Percentiles rank a stretch among this genome's conserved stretches.
Conservation (phyloP, 495 filamentous ascomycete genomes). For the Tuber magnatum region DNA sequence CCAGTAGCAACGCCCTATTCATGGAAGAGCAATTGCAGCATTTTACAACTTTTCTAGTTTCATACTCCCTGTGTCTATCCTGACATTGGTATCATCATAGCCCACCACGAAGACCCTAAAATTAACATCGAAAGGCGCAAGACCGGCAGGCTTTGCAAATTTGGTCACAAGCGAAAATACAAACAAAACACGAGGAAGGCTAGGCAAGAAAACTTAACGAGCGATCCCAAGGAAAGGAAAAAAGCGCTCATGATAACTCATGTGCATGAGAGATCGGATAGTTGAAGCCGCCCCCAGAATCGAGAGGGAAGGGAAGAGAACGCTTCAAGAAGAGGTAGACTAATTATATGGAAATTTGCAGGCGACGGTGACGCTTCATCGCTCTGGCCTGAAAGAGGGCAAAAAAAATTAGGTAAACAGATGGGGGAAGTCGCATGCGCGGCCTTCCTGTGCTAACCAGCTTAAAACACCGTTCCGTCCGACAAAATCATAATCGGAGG, state of each 20-base stretch:
- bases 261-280: neutral
- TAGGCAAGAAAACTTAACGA: neutral
- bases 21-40: neutral
- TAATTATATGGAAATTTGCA: neutral
- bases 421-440: neutral
- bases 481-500: slow-evolving; percentile 94
- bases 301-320: neutral
- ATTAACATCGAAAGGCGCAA: neutral
- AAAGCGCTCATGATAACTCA: neutral
- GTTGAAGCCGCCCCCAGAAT: neutral
- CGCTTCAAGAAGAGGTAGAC: neutral
- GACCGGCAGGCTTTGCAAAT: neutral
- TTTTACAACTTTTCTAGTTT: neutral
- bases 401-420: neutral
- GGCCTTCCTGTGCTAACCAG: neutral
- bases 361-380: neutral
- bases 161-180: neutral
- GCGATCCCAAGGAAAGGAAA: neutral
- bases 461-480: slow-evolving; percentile 89
- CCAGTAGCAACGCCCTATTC: neutral
- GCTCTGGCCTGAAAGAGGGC: neutral
- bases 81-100: neutral
- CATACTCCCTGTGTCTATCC: neutral
- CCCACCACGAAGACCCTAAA: neutral
- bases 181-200: neutral